These are phyloP conservation scores for Blechomonas ayalai DNA, from an alignment of 208 protist genomes.

Conservation along the genomic window DNA sequence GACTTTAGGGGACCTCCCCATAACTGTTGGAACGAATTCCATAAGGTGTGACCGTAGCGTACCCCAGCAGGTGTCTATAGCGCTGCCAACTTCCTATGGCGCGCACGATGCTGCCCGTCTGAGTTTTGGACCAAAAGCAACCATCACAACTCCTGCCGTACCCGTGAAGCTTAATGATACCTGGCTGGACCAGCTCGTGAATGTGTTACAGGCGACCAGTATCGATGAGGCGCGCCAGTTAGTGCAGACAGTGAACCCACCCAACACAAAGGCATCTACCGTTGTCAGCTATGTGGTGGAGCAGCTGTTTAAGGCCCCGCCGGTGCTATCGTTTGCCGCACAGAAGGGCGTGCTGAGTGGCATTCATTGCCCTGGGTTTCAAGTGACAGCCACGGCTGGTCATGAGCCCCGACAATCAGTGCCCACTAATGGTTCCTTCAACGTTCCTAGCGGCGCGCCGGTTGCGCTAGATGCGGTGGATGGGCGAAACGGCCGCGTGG, in stretches of 20 bases:
- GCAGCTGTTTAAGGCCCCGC: conserved; percentile 37
- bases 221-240: conserved; percentile 31
- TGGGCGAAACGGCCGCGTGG: conserved; percentile 20
- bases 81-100: conserved; percentile 1
- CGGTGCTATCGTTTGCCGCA: conserved; percentile 45
- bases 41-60: background rate
- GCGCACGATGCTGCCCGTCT: background rate
- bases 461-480: conserved; percentile 35
- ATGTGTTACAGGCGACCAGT: conserved; percentile 31
- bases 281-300: conserved; percentile 55
- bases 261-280: conserved; percentile 23
- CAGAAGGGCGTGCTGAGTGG: conserved; percentile 17
- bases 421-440: background rate
- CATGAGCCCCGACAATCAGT: conserved; percentile 18
- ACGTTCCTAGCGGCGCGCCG: background rate
- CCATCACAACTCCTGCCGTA: background rate
- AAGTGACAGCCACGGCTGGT: conserved; percentile 36
- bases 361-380: conserved; percentile 56
- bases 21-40: background rate
- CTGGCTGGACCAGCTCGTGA: conserved; percentile 47
- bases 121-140: background rate
- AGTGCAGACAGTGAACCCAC: conserved; percentile 30
- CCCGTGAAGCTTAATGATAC: conserved; percentile 12
- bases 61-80: background rate
- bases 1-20: background rate